phyloP scores from a whole-genome alignment of 2,329 filamentous ascomycete species.

The Allantophomopsis lycopodina region DNA sequence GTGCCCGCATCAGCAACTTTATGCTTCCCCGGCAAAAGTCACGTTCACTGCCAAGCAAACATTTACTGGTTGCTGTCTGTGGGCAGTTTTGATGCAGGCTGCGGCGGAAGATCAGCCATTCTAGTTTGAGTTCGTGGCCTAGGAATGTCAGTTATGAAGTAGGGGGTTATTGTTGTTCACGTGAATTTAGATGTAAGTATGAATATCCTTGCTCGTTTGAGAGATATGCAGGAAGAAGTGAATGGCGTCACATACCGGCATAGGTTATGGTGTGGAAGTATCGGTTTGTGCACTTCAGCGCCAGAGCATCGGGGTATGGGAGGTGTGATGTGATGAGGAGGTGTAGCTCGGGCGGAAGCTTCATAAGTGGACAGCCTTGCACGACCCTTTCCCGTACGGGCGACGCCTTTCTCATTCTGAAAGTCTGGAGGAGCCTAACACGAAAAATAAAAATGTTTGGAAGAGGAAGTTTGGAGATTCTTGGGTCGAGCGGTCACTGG shows the following conservation, averaged over 20 bases:
- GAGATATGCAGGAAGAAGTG: constrained; percentile 19
- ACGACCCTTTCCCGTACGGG: too few relatives aligned
- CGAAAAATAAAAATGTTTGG: too few relatives aligned
- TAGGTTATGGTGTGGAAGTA: constrained; percentile 51
- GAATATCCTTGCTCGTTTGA: too few relatives aligned
- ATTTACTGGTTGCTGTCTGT: constrained; percentile 30
- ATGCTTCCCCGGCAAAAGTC: constrained; percentile 47
- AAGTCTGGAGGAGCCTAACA: too few relatives aligned
- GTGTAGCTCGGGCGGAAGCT: constrained; percentile 54
- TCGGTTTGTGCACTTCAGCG: constrained; percentile 51
- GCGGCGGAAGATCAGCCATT: constrained; percentile 54
- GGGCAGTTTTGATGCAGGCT: constrained; percentile 52
- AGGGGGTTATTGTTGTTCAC: too few relatives aligned
- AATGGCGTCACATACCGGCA: constrained; percentile 34
- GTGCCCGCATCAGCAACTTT: constrained; percentile 39
- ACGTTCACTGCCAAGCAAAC: constrained; percentile 43
- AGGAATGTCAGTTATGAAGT: too few relatives aligned
- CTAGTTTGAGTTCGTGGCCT: constrained; percentile 34
- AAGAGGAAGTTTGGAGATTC: too few relatives aligned
- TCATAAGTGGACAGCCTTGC: constrained; percentile 21
- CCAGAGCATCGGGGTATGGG: constrained; percentile 57
- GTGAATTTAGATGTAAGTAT: too few relatives aligned
- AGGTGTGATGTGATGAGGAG: constrained; percentile 44
- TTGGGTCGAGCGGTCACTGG: too few relatives aligned
- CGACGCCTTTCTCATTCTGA: too few relatives aligned